Base-by-base conservation (phyloP, 768 basidiomycete species). In the Neoboletus subvelutipes region DNA sequence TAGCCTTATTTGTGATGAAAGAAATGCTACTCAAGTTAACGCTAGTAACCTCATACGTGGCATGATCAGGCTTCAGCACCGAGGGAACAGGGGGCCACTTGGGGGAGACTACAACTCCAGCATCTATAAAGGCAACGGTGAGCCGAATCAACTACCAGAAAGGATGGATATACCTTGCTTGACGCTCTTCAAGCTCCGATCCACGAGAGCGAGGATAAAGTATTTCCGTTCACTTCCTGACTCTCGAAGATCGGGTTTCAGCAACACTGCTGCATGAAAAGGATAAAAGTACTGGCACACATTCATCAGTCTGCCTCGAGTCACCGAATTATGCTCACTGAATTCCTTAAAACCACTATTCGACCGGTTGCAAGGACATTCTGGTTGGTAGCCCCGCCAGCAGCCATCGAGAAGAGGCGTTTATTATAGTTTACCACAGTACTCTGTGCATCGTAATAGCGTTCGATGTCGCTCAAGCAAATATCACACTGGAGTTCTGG, bases 321-420 rank as follows among this genome's bases (percentile, higher is more conserved):
- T 24, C 9, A 28, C 26, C 11, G 46, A 57, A 6, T 24, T n/a
- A 33, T 40, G 69, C 86, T 65, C 73, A 97, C 96, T 39, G 82
- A 81, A 67, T 98, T 88, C 47, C 86, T 83, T 36, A 99, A 75
- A 36, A 98, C 71, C 3, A 98, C 84, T 20, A 98, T 84, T 52
- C 97, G 80, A 4, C 96, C 96, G 0, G 84, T 67, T 17, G 76
- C 71, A 45, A 98, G 72, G 6, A 83, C 72, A 73, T 90, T 94
- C 17, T 75, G 75, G 4, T 89, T 90, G 58, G 86, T 84, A 28
- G 81, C 78, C 56, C 87, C 80, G 20, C 71, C 68, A 2, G 80
- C 70, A 1, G 86, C 89, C 68, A 86, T 79, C 15, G 77, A 72
- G 45, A 94, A 65, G 20, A 97, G 73, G 34, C 71, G 71, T 53